phyloP scores from a whole-genome alignment of 1,284 basidiomycete genomes.

The Cutaneotrichosporon dermatis region DNA sequence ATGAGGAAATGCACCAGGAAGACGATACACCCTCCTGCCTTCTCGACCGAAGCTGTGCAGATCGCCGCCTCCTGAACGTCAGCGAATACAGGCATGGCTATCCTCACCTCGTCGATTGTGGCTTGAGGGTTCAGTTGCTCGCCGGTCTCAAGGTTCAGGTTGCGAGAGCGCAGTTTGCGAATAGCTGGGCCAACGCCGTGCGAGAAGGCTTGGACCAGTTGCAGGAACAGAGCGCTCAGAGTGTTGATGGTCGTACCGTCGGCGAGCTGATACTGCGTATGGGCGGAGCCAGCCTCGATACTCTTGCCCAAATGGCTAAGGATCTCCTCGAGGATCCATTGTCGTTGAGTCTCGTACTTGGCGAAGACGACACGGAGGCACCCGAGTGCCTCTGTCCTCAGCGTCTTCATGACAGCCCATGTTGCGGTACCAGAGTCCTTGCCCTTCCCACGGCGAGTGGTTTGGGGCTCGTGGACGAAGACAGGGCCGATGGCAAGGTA shows the following conservation, averaged over 20 bases:
- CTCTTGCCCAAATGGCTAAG: constrained; percentile 81
- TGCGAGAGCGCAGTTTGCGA: constrained; percentile 53
- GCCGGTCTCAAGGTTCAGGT: constrained; percentile 55
- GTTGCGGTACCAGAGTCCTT: constrained; percentile 55
- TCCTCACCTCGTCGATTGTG: constrained; percentile 1
- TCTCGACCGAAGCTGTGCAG: not conserved
- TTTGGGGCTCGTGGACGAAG: constrained; percentile 66
- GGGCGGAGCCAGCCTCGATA: constrained; percentile 79
- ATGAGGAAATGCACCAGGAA: not conserved
- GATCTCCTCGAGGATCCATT: constrained; percentile 96
- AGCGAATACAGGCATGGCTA: not conserved
- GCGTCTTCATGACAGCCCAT: constrained; percentile 60
- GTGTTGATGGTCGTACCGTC: constrained; percentile 73
- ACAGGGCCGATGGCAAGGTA: constrained; percentile 90
- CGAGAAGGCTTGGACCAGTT: constrained; percentile 90
- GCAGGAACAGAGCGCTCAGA: constrained; percentile 83
- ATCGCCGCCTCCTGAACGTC: not conserved
- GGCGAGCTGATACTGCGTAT: constrained; percentile 70
- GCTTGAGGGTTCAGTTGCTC: constrained; percentile 7
- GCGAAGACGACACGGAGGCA: constrained; percentile 85
- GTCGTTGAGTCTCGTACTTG: constrained; percentile 78
- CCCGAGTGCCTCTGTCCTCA: constrained; percentile 74
- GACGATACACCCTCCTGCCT: not conserved
- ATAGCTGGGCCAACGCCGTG: constrained; percentile 59
- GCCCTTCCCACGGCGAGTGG: constrained; percentile 43